Percentiles rank a stretch among this genome's conserved stretches.
These are phyloP conservation scores for Umbilicaria muhlenbergii DNA, from an alignment of 495 filamentous ascomycete species.

Conservation along the genomic window DNA sequence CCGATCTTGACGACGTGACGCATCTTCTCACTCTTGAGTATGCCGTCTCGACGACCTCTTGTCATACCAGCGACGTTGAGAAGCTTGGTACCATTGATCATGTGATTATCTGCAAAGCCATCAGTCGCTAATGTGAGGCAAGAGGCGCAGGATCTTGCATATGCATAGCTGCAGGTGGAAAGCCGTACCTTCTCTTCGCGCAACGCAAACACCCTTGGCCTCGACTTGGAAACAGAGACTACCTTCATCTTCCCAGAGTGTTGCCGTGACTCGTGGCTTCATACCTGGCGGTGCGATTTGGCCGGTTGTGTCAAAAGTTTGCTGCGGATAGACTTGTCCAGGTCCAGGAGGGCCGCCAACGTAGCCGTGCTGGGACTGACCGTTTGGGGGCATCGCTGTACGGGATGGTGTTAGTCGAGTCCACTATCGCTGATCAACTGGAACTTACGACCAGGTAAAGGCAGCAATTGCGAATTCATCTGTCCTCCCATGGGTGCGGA, in stretches of 20 bases:
- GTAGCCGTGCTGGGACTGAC: conserved; percentile 11
- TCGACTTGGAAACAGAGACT: conserved; percentile 97
- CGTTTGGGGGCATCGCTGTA: conserved; percentile 19
- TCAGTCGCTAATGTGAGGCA: background rate
- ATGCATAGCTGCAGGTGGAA: background rate
- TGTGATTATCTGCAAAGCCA: conserved; percentile 68
- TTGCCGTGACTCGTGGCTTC: conserved; percentile 95
- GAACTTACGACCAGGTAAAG: conserved; percentile 42
- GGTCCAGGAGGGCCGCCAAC: conserved; percentile 31
- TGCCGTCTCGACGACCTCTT: conserved; percentile 84
- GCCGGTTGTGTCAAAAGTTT: conserved; percentile 74
- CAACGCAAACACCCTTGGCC: conserved; percentile 89
- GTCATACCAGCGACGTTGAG: conserved; percentile 98
- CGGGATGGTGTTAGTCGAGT: conserved; percentile 4
- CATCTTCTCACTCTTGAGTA: conserved; percentile 93
- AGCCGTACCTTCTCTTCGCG: conserved; percentile 71
- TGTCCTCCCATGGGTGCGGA: conserved; percentile 49
- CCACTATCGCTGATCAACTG: conserved; percentile 6
- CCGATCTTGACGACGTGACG: conserved; percentile 97
- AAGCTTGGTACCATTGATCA: conserved; percentile 98
- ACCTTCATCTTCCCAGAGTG: conserved; percentile 95
- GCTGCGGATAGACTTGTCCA: conserved; percentile 33
- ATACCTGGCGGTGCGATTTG: conserved; percentile 90
- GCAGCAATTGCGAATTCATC: conserved; percentile 42
- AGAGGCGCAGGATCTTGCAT: background rate